A percentile compares a stretch with the other conserved stretches of the same genome.
Evolutionary conservation across 2,329 filamentous ascomycete genomes (phyloP).

Genomic region (Endoconidiophora polonica): DNA sequence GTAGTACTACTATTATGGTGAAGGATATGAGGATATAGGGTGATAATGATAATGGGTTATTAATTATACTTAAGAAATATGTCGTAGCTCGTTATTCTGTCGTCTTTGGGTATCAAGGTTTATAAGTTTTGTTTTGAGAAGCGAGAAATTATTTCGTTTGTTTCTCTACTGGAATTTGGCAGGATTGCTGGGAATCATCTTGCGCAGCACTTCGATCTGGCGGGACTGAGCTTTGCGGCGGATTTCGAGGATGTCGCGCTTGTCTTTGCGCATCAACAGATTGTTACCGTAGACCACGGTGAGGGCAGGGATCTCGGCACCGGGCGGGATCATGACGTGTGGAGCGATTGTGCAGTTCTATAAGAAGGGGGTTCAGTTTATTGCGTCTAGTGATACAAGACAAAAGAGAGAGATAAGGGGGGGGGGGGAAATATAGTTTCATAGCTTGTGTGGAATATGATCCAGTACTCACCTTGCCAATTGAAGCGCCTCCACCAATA

Average conservation of each 20-base stretch:
- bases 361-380: conserved; percentile 13
- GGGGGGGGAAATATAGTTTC: neutral
- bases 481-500: conserved; percentile 41
- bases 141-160: neutral
- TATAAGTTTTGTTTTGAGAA: no score
- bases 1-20: no score
- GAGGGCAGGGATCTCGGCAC: conserved; percentile 44
- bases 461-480: conserved; percentile 41
- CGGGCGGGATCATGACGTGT: conserved; percentile 39
- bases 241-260: conserved; percentile 42
- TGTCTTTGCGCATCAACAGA: conserved; percentile 35
- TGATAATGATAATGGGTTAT: neutral
- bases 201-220: conserved; percentile 50
- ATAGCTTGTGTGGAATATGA: neutral
- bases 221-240: conserved; percentile 47
- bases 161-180: conserved; percentile 24
- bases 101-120: no score
- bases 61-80: neutral
- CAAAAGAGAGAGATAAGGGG: neutral
- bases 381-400: neutral
- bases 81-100: neutral
- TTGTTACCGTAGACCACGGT: conserved; percentile 55
- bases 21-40: neutral
- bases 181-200: conserved; percentile 49
- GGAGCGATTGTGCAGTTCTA: conserved; percentile 57